These are phyloP conservation scores for Corylus americana DNA, from an alignment of 306 rosid genomes.

Conservation along the genomic window DNA sequence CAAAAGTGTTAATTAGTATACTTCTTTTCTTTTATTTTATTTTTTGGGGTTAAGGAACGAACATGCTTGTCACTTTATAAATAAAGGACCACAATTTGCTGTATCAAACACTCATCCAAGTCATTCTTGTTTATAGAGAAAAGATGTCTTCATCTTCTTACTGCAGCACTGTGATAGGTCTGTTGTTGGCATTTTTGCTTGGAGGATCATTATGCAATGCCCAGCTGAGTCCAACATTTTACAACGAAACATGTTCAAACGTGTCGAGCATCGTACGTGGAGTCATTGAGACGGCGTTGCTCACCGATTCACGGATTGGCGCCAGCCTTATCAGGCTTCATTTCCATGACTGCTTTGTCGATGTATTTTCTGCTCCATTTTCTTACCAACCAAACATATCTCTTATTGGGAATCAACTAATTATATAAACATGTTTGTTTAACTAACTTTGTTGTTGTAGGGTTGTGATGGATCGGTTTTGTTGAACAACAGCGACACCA, in stretches of 20 bases:
- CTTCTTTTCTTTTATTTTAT: too few species aligned
- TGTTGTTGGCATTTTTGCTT: slow-evolving; percentile 19
- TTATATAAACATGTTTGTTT: too few species aligned
- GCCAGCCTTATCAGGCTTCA: slow-evolving; percentile 58
- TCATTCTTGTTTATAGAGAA: not conserved
- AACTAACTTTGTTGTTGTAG: slow-evolving; percentile 18
- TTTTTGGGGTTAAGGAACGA: too few species aligned
- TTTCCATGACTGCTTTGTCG: slow-evolving; percentile 66
- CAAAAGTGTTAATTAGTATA: too few species aligned
- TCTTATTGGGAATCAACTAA: not conserved
- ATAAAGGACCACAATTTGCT: not conserved
- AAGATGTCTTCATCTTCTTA: not conserved
- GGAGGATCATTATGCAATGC: slow-evolving; percentile 31
- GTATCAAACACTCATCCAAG: not conserved
- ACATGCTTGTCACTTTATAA: not conserved
- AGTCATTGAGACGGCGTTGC: slow-evolving; percentile 22
- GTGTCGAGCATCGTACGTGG: not conserved
- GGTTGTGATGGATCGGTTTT: slow-evolving; percentile 65
- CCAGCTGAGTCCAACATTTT: slow-evolving; percentile 29
- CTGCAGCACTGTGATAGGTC: not conserved
- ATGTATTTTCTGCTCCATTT: slow-evolving; percentile 9
- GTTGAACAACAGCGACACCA: slow-evolving; percentile 37
- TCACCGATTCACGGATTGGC: slow-evolving; percentile 33
- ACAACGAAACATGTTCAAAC: slow-evolving; percentile 27
- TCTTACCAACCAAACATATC: not conserved